phyloP scores from a whole-genome alignment of 1,139 yeast genomes.

The Spencermartinsiella ligniputridi region DNA sequence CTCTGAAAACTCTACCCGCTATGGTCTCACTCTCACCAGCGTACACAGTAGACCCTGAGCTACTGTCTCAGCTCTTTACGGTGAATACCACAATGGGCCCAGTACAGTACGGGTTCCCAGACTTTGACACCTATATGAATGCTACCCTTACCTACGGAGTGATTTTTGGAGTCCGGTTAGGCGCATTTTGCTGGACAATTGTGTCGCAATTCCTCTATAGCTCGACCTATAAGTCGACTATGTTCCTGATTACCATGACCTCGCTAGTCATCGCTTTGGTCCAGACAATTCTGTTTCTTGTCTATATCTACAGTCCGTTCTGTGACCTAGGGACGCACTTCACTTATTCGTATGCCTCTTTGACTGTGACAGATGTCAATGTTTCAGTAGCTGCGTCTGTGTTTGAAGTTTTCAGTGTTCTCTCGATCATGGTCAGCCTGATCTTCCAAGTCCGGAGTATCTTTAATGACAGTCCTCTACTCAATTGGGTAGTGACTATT shows the following conservation, averaged over 20 bases:
- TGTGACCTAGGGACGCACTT: constrained; percentile 47
- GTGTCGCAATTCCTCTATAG: constrained; percentile 20
- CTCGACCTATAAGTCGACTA: constrained; percentile 45
- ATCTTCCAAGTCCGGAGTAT: constrained; percentile 67
- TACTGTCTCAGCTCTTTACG: constrained; percentile 18
- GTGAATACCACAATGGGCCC: constrained; percentile 25
- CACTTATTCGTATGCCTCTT: constrained; percentile 44
- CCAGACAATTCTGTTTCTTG: constrained; percentile 56
- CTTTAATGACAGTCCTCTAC: constrained; percentile 37
- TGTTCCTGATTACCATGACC: constrained; percentile 62
- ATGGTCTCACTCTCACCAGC: constrained; percentile 5
- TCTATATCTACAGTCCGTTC: constrained; percentile 50
- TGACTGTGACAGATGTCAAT: constrained; percentile 35
- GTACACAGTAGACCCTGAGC: constrained; percentile 8
- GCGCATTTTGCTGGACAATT: constrained; percentile 34
- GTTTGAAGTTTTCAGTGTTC: constrained; percentile 54
- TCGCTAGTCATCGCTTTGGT: constrained; percentile 52
- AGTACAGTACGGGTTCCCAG: constrained; percentile 33
- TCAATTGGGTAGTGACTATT: constrained; percentile 12
- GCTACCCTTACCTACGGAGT: constrained; percentile 33
- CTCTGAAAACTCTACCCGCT: no score
- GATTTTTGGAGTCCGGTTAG: constrained; percentile 36
- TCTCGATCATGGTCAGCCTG: constrained; percentile 59
- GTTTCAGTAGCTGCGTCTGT: constrained; percentile 56
- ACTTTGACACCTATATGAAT: constrained; percentile 35